Conservation (phyloP, 495 filamentous ascomycete genomes). For the Neurospora cerealis region DNA sequence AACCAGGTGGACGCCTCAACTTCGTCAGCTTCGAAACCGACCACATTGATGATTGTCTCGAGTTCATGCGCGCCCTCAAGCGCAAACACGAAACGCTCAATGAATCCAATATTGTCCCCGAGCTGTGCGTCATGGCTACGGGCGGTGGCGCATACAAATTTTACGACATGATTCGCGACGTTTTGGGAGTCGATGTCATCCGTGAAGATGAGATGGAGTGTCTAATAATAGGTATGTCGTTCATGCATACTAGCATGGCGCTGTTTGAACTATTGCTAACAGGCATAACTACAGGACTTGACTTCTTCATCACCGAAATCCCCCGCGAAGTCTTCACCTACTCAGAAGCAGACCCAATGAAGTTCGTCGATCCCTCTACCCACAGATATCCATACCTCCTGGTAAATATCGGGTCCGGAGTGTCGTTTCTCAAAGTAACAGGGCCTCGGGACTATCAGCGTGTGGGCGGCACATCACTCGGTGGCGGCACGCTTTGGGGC, state of each 20-base stretch:
- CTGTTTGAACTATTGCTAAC: not conserved
- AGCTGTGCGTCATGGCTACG: constrained; percentile 84
- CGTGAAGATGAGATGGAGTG: constrained; percentile 99
- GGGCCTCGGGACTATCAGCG: constrained; percentile 76
- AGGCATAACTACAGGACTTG: constrained; percentile 44
- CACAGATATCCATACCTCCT: constrained; percentile 93
- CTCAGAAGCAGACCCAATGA: constrained; percentile 77
- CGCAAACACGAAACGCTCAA: constrained; percentile 65
- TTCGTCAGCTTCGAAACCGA: constrained; percentile 95
- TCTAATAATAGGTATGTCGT: constrained; percentile 72
- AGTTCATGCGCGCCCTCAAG: constrained; percentile 76
- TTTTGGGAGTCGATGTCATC: constrained; percentile 74
- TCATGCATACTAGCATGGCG: not conserved
- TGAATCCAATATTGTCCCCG: constrained; percentile 39
- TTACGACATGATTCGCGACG: constrained; percentile 78
- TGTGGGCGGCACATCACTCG: constrained; percentile 89
- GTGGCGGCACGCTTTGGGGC: constrained; percentile 94
- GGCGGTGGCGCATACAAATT: constrained; percentile 93
- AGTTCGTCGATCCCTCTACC: constrained; percentile 57
- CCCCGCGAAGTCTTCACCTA: constrained; percentile 95
- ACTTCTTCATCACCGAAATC: constrained; percentile 98
- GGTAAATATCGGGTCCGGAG: constrained; percentile 97
- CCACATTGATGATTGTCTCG: constrained; percentile 79
- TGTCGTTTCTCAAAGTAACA: constrained; percentile 96
- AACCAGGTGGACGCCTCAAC: constrained; percentile 82